Evolutionary conservation across 495 filamentous ascomycete species (phyloP), one percentile per base, ranked within the genome.

Genomic region (Cercophora newfieldiana): DNA sequence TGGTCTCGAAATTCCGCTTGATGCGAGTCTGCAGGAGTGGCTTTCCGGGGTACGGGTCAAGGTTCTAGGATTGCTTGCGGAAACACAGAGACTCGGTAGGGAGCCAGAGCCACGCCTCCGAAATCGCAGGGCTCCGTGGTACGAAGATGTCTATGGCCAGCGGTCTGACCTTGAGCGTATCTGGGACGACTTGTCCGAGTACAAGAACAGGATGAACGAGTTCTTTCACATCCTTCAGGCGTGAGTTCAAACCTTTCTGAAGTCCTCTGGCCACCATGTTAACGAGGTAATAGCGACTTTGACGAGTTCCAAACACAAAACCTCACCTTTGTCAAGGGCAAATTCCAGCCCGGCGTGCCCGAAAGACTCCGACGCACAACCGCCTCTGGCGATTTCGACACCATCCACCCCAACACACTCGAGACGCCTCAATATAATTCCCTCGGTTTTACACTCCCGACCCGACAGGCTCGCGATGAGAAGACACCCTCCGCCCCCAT

Each of bases 251-350:
- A n/a, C 14, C 33, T 12, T 31, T 28, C 4, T 12, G 14, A 28
- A n/a, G n/a, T n/a, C 21, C 33, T 53, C n/a, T 16, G 21, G 24
- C 29, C 7, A 37, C 7, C 14, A 19, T 24, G 28, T 55, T 66
- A 54, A 59, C 58, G 7, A 1, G 7, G 14, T 37, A 0, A 57
- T n/a, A 74, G 71, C 29, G 72, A 74, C 53, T 70, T 47, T 54
- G 51, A 59, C 29, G 61, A 64, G 3, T 67, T 66, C 53, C 65
- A 68, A 12, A 64, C 61, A 37, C 22, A 22, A 54, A 37, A 18
- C 37, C 49, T n/a, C 30, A 21, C 8, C 21, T 1, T 24, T 21
- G 18, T 6, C 6, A 21, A n/a, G 5, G 37, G 10, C 18, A 44
- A 16, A 16, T 44, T 16, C 10, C 37, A 16, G 12, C 37, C 37